These are phyloP conservation scores for Scedosporium aurantiacum DNA, from an alignment of 2,329 filamentous ascomycete genomes.

Conservation along the genomic window DNA sequence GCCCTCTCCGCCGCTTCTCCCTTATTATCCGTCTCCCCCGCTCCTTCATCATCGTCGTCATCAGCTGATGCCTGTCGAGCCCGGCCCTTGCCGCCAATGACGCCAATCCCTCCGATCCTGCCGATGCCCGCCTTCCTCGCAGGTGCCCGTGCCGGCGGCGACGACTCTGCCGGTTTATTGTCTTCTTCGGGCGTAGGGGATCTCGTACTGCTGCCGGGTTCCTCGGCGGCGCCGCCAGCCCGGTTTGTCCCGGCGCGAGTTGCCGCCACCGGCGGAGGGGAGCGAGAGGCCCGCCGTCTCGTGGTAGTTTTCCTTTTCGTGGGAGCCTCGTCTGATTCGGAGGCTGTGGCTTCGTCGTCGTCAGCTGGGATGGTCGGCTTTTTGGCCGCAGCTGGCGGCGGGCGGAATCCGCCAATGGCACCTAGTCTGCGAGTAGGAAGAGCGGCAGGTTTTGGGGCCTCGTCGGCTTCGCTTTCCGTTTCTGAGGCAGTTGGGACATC, in stretches of 20 bases:
- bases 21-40: not conserved
- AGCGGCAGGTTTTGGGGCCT: not conserved
- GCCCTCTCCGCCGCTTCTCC: not conserved
- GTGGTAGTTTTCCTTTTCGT: not conserved
- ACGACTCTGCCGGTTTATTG: not conserved
- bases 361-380: not conserved
- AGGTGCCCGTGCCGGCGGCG: not conserved
- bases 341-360: constrained; percentile 2
- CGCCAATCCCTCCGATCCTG: constrained; percentile 1
- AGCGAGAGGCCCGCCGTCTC: not conserved
- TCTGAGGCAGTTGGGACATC: constrained; percentile 1
- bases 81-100: not conserved
- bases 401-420: constrained; percentile 2
- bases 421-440: constrained; percentile 1
- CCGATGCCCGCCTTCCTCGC: not conserved
- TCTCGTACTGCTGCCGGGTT: not conserved
- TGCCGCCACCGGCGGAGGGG: not conserved
- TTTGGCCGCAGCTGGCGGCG: not conserved
- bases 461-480: constrained; percentile 1
- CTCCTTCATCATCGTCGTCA: not conserved
- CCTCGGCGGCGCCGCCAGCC: not conserved
- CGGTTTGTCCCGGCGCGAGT: not conserved
- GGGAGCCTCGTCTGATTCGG: not conserved
- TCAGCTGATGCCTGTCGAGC: not conserved
- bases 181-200: constrained; percentile 4